Base-by-base conservation (phyloP, 495 filamentous ascomycete species). In the Penicillium soppii region DNA sequence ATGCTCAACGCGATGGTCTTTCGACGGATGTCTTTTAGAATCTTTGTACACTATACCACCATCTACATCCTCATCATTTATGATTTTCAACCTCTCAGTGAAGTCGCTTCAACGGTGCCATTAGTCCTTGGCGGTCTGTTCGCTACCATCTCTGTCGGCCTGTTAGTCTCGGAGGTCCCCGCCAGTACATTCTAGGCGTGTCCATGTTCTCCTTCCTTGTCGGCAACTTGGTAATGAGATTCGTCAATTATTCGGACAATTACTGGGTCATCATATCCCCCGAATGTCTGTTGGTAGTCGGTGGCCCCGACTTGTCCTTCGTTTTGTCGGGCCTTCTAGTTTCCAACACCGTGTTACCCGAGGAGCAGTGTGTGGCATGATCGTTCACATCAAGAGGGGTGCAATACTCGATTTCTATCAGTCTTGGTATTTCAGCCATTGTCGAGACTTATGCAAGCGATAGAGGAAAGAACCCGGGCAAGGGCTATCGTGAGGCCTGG, bases 291-390 rank as follows among this genome's bases (percentile, higher is more conserved):
- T 50, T 80, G 5, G 73, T 69, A 19, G 67, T 73, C 1, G 72
- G 54, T n/a, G 54, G 54, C 15, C 77, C 78, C 62, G 74, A 80
- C 33, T 70, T 80, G 63, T 73, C 67, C 10, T 81, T 79, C 20
- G 74, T 76, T 0, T 72, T 77, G 0, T 70, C 67, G 1, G 70
- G 65, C 1, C 62, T 77, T 15, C 69, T 79, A n/a, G 50, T 76
- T 5, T 68, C 68, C 37, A 68, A 74, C 35, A 62, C 68, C 4
- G 67, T 79, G 7, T 59, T 62, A 5, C 65, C 58, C 12, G 60
- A 71, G 25, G 62, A 76, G 43, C 75, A 79, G 39, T 74, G 75
- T 2, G 66, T 76, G 12, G 73, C 68, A 4, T 69, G 69, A 5
- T 71, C 66, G 13, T 58, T 79, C 20, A 62, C 76, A 33, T 73